Conservation (phyloP, 257 asterid species). For the Nicotiana obtusifolia region DNA sequence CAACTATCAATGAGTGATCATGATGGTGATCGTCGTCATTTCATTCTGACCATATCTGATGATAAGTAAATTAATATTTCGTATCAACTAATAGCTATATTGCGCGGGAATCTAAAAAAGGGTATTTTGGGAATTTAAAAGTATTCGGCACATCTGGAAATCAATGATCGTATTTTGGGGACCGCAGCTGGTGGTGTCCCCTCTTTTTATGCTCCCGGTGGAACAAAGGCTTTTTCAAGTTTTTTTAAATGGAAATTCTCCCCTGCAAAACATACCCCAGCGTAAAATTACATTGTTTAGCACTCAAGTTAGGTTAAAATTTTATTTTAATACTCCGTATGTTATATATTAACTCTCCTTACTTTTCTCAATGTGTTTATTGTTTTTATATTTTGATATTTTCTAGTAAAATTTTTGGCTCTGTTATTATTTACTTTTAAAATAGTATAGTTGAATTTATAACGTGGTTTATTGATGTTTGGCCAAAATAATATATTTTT, state of each 20-base stretch:
- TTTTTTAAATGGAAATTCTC: background rate
- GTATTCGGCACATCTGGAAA: conserved; percentile 22
- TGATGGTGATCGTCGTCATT: conserved; percentile 20
- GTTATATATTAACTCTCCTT: no score
- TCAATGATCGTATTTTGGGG: conserved; percentile 7
- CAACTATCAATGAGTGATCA: conserved; percentile 10
- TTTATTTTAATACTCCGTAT: no score
- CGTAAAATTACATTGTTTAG: no score
- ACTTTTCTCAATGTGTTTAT: no score
- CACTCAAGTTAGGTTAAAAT: no score
- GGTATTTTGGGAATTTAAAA: conserved; percentile 27
- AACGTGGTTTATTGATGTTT: no score
- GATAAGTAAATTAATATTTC: background rate
- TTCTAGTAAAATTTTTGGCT: no score
- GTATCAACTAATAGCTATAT: background rate
- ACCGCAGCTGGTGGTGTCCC: conserved; percentile 4
- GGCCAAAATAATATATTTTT: no score
- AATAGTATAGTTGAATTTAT: no score
- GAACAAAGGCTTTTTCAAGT: background rate
- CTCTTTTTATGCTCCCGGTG: conserved; percentile 11
- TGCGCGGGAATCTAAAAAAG: conserved; percentile 37
- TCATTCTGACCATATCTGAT: conserved; percentile 2
- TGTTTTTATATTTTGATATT: no score
- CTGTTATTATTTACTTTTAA: no score
- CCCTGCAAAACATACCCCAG: background rate